Conservation (phyloP, 2,329 filamentous ascomycete genomes). For the Sporothrix pallida region DNA sequence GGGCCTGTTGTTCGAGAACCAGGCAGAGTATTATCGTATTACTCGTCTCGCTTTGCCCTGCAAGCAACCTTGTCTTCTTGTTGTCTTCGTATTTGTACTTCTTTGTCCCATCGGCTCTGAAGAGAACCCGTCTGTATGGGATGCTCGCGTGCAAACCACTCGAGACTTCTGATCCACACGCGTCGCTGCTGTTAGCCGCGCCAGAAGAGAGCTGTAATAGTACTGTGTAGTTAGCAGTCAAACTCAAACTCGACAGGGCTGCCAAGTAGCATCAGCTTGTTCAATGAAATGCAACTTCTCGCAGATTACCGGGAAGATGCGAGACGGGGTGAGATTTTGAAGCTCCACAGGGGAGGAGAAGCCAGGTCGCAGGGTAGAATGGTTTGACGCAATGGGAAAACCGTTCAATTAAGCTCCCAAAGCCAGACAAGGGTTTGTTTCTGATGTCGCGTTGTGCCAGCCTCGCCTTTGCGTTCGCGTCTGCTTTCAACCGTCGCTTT, state of each 20-base stretch:
- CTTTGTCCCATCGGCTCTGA: not conserved
- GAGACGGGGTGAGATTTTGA: slow-evolving; percentile 15
- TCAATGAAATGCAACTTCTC: slow-evolving; percentile 4
- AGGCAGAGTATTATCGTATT: not conserved
- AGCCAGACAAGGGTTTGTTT: slow-evolving; percentile 13
- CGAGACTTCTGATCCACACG: not conserved
- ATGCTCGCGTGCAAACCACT: slow-evolving; percentile 11
- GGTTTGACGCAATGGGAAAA: not conserved
- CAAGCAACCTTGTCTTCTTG: slow-evolving; percentile 22
- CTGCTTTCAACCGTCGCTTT: not conserved
- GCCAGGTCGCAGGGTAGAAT: not conserved
- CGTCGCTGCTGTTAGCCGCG: not conserved
- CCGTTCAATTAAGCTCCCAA: not conserved
- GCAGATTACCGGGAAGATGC: slow-evolving; percentile 24
- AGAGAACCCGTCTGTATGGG: not conserved
- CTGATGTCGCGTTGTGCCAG: slow-evolving; percentile 5
- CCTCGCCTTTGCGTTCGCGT: not conserved
- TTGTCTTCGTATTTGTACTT: not conserved
- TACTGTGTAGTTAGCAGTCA: not conserved
- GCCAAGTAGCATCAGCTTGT: slow-evolving; percentile 16
- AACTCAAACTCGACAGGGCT: not conserved
- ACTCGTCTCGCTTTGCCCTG: slow-evolving; percentile 19
- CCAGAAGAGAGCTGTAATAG: not conserved
- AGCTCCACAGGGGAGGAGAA: slow-evolving; percentile 17
- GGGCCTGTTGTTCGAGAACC: slow-evolving; percentile 1